Evolutionary conservation across 2,329 filamentous ascomycete species (phyloP).

Genomic region (Cladosporium sp.): DNA sequence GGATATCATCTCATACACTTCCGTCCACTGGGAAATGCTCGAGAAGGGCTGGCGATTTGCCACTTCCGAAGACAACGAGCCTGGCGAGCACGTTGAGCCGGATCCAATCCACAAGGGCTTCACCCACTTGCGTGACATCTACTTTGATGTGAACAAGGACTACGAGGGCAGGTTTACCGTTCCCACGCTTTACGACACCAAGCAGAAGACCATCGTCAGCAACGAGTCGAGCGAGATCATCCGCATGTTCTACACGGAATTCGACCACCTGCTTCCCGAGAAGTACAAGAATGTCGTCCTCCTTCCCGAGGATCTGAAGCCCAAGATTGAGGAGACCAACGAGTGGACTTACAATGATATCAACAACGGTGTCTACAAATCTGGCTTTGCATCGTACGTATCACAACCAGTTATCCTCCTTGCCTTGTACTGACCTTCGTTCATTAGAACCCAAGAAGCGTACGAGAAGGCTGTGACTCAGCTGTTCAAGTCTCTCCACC

Average conservation of each 20-base stretch:
- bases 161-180: conserved; percentile 83
- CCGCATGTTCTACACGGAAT: conserved; percentile 80
- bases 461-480: conserved; percentile 44
- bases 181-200: conserved; percentile 78
- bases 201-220: conserved; percentile 71
- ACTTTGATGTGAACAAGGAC: conserved; percentile 68
- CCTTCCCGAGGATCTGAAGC: conserved; percentile 40
- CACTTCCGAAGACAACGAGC: conserved; percentile 56
- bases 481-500: conserved; percentile 47
- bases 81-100: conserved; percentile 52
- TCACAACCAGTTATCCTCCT: conserved; percentile 13
- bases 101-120: conserved; percentile 65
- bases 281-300: conserved; percentile 43
- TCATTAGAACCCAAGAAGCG: conserved; percentile 42
- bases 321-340: conserved; percentile 47
- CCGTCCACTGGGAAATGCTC: conserved; percentile 89
- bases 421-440: conserved; percentile 19
- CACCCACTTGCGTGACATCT: conserved; percentile 72
- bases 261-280: conserved; percentile 56
- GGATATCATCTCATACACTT: conserved; percentile 71
- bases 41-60: conserved; percentile 80
- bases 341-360: conserved; percentile 52
- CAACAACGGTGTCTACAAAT: conserved; percentile 52
- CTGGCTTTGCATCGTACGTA: conserved; percentile 45
- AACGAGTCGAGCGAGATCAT: conserved; percentile 93